Conservation (phyloP, 2,329 filamentous ascomycete genomes). For the Cladosporium sp. region DNA sequence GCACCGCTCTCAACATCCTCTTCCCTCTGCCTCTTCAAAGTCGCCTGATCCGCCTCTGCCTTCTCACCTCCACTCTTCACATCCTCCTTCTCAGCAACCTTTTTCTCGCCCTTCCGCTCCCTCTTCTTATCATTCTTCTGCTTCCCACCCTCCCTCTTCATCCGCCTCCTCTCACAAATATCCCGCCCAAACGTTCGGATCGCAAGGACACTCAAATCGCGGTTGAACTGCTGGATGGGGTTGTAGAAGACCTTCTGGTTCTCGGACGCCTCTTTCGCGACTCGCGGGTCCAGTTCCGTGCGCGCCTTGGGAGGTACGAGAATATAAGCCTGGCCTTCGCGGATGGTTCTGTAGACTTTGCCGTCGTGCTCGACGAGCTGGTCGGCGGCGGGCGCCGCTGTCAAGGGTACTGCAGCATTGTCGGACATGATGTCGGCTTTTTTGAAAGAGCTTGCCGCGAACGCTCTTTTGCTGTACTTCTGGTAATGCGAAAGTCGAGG, state of each 20-base stretch:
- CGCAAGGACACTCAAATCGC: conserved; percentile 85
- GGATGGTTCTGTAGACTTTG: conserved; percentile 47
- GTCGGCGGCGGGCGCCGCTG: conserved; percentile 21
- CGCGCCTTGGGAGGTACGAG: conserved; percentile 52
- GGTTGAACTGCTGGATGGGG: conserved; percentile 97
- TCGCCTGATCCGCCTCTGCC: conserved; percentile 10
- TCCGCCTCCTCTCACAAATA: conserved; percentile 23
- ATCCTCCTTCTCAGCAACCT: conserved; percentile 17
- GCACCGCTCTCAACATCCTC: conserved; percentile 2
- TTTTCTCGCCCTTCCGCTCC: conserved; percentile 30
- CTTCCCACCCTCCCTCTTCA: conserved; percentile 27
- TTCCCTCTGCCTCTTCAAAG: conserved; percentile 5
- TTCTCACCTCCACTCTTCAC: conserved; percentile 11
- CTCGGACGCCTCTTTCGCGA: conserved; percentile 30
- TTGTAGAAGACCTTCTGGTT: conserved; percentile 87
- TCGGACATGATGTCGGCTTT: conserved; percentile 9
- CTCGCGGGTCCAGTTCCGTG: conserved; percentile 42
- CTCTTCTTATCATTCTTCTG: conserved; percentile 27
- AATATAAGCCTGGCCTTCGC: conserved; percentile 63
- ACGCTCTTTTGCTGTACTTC: neutral
- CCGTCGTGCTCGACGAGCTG: conserved; percentile 30
- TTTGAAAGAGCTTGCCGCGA: neutral
- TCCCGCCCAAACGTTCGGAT: conserved; percentile 85
- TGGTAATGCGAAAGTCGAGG: neutral
- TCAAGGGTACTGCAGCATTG: conserved; percentile 15